Base-by-base conservation (phyloP, 2,329 filamentous ascomycete genomes). In the Fusarium graminum region DNA sequence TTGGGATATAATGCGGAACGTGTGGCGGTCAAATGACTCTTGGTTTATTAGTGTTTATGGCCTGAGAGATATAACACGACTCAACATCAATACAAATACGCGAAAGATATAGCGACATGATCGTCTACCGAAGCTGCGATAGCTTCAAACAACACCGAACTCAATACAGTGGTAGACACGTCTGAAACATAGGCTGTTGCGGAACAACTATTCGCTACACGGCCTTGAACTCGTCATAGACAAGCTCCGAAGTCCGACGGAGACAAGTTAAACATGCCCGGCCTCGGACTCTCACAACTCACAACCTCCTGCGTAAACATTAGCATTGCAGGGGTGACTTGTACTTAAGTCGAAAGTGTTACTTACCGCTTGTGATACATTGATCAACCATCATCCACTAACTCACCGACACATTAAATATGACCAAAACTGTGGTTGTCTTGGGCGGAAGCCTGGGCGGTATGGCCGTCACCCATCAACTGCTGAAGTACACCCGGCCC, bases 401-500 rank as follows among this genome's bases (percentile, higher is more conserved):
- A 13, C 13, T 40, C 19, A 7, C 19, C 28, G 28, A 42, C 19
- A 28, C 29, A n/a, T 34, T 13, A 32, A 52, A 39, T 30, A 86
- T 85, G 82, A 73, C 79, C 29, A 82, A 84, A 69, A 86, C 82
- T 6, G 79, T 88, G 38, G 79, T 87, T 8, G 76, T 88, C 44
- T 76, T 87, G 17, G 85, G 85, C 38, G 85, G 83, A 60, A 82
- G 85, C 49, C 83, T 82, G 41, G 85, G 79, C 49, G 85, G 85
- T 56, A 77, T 87, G 44, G 81, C 82, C 52, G 73, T 86, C 22
- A 82, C 85, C 28, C 85, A 88, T 67, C 80, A 81, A 22, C 78
- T 88, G 4, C 80, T 88, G 59, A 86, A 86, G 73, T 80, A 86
- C 67, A 82, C 82, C 2, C 76, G 75, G 42, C 79, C 78, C 38